These are phyloP conservation scores for Ophidiomyces ophidiicola DNA, from an alignment of 2,329 filamentous ascomycete species.

Conservation along the genomic window DNA sequence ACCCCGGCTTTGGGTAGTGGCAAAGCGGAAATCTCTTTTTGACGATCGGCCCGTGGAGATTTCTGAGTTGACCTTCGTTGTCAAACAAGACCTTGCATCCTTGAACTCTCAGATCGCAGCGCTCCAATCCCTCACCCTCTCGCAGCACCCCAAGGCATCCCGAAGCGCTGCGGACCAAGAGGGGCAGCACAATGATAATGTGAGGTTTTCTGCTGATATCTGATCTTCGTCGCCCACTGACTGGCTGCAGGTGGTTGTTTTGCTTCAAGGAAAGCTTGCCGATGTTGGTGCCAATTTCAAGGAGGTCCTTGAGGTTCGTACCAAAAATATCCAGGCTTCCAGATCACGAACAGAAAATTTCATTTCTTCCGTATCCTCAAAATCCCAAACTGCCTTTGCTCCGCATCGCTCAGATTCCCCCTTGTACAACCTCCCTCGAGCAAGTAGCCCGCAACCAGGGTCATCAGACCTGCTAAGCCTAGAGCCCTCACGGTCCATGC, in stretches of 20 bases:
- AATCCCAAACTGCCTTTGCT: conserved; percentile 51
- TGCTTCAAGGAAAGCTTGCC: conserved; percentile 81
- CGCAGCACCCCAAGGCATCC: conserved; percentile 55
- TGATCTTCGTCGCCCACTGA: not conserved
- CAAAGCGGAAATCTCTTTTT: conserved; percentile 92
- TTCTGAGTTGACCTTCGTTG: conserved; percentile 90
- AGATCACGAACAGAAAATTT: conserved; percentile 91
- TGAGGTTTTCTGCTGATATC: conserved; percentile 20
- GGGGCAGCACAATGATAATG: conserved; percentile 96
- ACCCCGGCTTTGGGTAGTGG: conserved; percentile 43
- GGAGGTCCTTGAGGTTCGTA: conserved; percentile 87
- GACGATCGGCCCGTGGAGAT: conserved; percentile 95
- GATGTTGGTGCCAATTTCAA: conserved; percentile 95
- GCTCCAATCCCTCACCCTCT: conserved; percentile 64
- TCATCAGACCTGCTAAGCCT: conserved; percentile 63
- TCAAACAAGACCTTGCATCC: conserved; percentile 87
- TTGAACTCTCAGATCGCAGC: conserved; percentile 77
- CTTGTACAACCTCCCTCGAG: conserved; percentile 69
- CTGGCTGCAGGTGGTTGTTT: conserved; percentile 51
- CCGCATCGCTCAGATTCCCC: conserved; percentile 68
- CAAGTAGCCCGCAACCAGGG: conserved; percentile 48
- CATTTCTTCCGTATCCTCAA: conserved; percentile 74
- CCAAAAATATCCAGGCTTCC: conserved; percentile 94
- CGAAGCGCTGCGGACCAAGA: conserved; percentile 53
- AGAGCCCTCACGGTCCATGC: conserved; percentile 51